phyloP scores from a whole-genome alignment of 2,329 filamentous ascomycete species.

The Ophiostoma pallidulum region DNA sequence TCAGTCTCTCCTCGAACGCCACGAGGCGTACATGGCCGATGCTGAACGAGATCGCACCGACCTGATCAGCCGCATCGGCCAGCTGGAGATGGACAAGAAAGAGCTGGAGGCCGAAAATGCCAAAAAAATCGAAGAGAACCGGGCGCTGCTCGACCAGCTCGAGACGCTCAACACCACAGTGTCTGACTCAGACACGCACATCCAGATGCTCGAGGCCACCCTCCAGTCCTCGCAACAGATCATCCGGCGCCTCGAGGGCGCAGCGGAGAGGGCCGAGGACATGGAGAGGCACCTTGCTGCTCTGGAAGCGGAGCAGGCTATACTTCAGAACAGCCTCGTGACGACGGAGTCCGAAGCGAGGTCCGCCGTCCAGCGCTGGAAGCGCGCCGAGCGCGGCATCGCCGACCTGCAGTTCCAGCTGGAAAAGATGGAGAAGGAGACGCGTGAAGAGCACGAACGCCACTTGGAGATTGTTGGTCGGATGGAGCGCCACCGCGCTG shows the following conservation, averaged over 20 bases:
- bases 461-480: conserved; percentile 73
- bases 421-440: conserved; percentile 78
- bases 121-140: conserved; percentile 72
- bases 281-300: conserved; percentile 71
- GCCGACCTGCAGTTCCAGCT: conserved; percentile 75
- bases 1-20: conserved; percentile 81
- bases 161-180: conserved; percentile 75
- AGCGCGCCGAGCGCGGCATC: conserved; percentile 71
- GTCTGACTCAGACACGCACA: conserved; percentile 67
- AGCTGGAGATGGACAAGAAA: conserved; percentile 64
- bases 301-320: conserved; percentile 72
- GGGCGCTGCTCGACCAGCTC: conserved; percentile 69
- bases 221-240: conserved; percentile 70
- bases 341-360: conserved; percentile 65
- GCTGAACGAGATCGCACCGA: conserved; percentile 74
- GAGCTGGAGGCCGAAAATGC: conserved; percentile 69
- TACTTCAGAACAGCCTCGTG: conserved; percentile 58
- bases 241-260: conserved; percentile 61
- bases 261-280: conserved; percentile 64
- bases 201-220: conserved; percentile 66
- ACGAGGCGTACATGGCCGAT: conserved; percentile 91
- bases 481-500: conserved; percentile 72
- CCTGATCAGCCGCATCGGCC: conserved; percentile 63
- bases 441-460: conserved; percentile 66
- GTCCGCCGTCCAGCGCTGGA: conserved; percentile 73